Evolutionary conservation across 164 flowering plant species (phyloP), one percentile per base, ranked within the genome.

Genomic region (Akebia trifoliata): DNA sequence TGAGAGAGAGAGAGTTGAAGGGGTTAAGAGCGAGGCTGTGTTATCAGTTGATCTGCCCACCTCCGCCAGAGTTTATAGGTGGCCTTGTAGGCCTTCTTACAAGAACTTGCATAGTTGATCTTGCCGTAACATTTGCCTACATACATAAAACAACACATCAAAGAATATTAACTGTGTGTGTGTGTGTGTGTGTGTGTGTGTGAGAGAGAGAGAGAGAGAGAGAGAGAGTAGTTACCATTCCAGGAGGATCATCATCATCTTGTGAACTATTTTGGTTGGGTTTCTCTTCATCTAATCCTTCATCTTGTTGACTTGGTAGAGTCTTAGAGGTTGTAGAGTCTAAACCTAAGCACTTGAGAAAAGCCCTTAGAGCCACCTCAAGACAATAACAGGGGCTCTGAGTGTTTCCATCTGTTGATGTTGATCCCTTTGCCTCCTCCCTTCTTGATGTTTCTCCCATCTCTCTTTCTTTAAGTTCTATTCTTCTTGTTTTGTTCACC

Each of bases 11-110:
- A n/a, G n/a, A n/a, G n/a, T n/a, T n/a, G n/a, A n/a, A n/a, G n/a
- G n/a, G n/a, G n/a, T n/a, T n/a, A n/a, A n/a, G n/a, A n/a, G n/a
- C n/a, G n/a, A n/a, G n/a, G n/a, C n/a, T n/a, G n/a, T n/a, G n/a
- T n/a, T n/a, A n/a, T n/a, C n/a, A 37, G 54, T 72, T 64, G 56
- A 39, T 61, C 40, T 72, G 76, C 9, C 67, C 71, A 36, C 64
- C 71, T 43, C 54, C 6, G 24, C 78, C 78, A 25, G 68, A 55
- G 36, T 55, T 34, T 24, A 62, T 11, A 8, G 63, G 60, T 40
- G 69, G 72, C 28, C 40, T 56, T 38, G 67, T 26, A 57, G 73
- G 75, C 59, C 47, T 59, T 40, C 45, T 66, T 11, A 39, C 10
- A 12, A 50, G 36, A 14, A 12, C 30, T 21, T 17, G 10, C n/a